Evolutionary conservation across 116 monocot species (phyloP).

Genomic region (Dioscorea cayenensis): DNA sequence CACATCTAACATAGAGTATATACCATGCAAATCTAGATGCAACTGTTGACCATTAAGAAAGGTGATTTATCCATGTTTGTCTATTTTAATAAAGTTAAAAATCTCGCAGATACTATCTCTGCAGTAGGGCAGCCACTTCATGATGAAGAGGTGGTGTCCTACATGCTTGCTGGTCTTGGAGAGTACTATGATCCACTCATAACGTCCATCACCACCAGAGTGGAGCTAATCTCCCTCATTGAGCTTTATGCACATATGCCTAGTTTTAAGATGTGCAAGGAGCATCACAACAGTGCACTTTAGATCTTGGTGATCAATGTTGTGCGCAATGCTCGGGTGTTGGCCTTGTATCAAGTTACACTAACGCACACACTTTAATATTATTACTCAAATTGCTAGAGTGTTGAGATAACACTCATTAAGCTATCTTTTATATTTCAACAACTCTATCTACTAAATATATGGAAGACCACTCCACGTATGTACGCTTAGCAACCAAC

Average conservation of each 20-base stretch:
- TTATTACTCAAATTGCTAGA: no score
- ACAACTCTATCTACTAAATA: no score
- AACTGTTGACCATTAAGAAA: background rate
- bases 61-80: background rate
- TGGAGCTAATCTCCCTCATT: background rate
- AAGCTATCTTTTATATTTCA: no score
- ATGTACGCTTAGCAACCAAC: no score
- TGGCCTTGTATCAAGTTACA: no score
- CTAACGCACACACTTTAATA: no score
- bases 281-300: background rate
- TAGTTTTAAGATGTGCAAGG: background rate
- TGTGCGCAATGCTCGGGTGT: background rate
- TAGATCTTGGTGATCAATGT: no score
- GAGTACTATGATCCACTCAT: background rate
- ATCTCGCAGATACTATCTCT: background rate
- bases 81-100: background rate
- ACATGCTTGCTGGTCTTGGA: background rate
- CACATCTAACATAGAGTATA: background rate
- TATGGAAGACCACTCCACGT: no score
- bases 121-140: background rate
- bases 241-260: background rate
- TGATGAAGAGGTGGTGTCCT: background rate
- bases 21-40: background rate
- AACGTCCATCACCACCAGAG: background rate
- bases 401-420: no score